A percentile compares a stretch with the other conserved stretches of the same genome.
These are phyloP conservation scores for Taphrina wiesneri DNA, from an alignment of 1,139 yeast genomes.

Conservation along the genomic window DNA sequence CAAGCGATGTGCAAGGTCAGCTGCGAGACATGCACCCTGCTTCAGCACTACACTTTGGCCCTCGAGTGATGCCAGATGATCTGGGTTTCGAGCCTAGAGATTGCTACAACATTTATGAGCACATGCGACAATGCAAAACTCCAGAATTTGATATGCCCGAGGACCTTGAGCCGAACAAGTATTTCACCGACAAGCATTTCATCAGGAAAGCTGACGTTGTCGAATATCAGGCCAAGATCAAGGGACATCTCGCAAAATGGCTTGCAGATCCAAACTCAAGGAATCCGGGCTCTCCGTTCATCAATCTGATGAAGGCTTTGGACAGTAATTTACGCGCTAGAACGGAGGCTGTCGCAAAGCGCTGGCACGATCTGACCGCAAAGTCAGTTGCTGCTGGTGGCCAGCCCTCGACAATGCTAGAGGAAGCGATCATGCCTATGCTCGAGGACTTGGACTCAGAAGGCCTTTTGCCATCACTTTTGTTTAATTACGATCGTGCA, in stretches of 20 bases:
- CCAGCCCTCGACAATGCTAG: constrained; percentile 9
- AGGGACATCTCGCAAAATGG: constrained; percentile 33
- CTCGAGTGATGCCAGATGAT: constrained; percentile 33
- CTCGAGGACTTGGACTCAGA: constrained; percentile 31
- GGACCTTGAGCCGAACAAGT: constrained; percentile 33
- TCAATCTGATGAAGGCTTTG: constrained; percentile 31
- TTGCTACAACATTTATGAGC: constrained; percentile 24
- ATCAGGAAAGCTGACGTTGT: constrained; percentile 35
- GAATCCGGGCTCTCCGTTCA: constrained; percentile 32
- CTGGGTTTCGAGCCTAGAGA: constrained; percentile 35
- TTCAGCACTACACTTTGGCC: constrained; percentile 34
- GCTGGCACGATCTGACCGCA: constrained; percentile 20
- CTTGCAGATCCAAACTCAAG: constrained; percentile 34
- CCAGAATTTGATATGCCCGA: constrained; percentile 35
- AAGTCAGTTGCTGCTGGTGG: constrained; percentile 17
- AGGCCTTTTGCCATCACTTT: constrained; percentile 29
- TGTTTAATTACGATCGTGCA: constrained; percentile 34
- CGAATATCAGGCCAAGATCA: constrained; percentile 32
- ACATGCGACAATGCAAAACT: constrained; percentile 32
- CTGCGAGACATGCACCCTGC: constrained; percentile 34
- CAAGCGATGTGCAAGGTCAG: constrained; percentile 24
- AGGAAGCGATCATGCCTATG: constrained; percentile 33
- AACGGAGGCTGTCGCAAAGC: constrained; percentile 29
- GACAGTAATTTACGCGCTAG: constrained; percentile 14
- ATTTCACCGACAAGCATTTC: constrained; percentile 28